Evolutionary conservation across 192 early-diverging fungal species (phyloP).

Genomic region (Haplosporangium gracile): DNA sequence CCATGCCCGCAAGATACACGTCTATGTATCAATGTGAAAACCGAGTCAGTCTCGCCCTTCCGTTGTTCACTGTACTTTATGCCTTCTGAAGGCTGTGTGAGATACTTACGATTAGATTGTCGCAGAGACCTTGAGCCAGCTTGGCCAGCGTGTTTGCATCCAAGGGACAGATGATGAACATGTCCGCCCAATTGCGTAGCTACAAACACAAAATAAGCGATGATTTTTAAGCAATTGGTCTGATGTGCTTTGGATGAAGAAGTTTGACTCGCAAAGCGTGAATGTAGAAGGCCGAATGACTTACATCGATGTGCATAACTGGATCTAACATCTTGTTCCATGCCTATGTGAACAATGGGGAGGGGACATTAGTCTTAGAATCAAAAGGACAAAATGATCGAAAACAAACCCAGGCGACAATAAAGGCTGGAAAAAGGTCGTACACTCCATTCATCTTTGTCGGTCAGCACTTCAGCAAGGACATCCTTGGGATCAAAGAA

Average conservation of each 20-base stretch:
- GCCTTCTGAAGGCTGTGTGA: not conserved
- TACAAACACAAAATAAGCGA: slow-evolving; percentile 29
- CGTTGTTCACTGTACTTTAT: no score
- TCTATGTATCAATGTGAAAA: slow-evolving; percentile 58
- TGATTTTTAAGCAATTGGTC: not conserved
- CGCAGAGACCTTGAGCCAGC: slow-evolving; percentile 90
- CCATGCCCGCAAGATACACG: slow-evolving; percentile 93
- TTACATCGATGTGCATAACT: slow-evolving; percentile 93
- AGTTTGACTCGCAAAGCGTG: not conserved
- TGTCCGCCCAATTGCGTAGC: slow-evolving; percentile 96
- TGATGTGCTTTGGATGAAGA: not conserved
- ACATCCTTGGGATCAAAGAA: slow-evolving; percentile 77
- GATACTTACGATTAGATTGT: slow-evolving; percentile 84
- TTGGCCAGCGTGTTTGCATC: slow-evolving; percentile 97
- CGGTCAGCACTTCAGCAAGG: slow-evolving; percentile 73
- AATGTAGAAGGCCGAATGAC: not conserved
- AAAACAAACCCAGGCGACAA: not conserved
- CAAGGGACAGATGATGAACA: slow-evolving; percentile 89
- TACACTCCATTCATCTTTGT: slow-evolving; percentile 92
- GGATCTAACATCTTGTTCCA: slow-evolving; percentile 91
- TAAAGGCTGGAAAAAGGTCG: slow-evolving; percentile 2
- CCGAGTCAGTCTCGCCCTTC: not conserved
- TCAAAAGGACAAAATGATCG: not conserved
- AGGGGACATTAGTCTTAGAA: not conserved
- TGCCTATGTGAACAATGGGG: slow-evolving; percentile 41